phyloP scores from a whole-genome alignment of 495 filamentous ascomycete genomes.

The Penicillium canescens region DNA sequence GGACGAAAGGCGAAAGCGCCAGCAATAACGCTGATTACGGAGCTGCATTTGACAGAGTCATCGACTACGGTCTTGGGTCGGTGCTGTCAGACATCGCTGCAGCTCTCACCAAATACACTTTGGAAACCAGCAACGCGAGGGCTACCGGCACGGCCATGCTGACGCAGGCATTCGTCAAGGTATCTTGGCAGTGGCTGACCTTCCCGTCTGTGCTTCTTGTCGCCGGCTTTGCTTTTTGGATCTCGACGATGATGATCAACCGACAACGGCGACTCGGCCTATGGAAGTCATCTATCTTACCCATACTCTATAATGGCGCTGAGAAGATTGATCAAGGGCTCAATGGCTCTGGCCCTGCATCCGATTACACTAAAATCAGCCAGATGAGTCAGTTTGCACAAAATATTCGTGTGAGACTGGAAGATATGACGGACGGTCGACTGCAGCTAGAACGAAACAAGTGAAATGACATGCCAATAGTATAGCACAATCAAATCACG shows the following conservation, averaged over 20 bases:
- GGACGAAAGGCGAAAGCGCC: too few species aligned
- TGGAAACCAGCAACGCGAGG: not conserved
- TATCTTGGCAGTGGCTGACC: constrained; percentile 21
- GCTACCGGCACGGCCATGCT: not conserved
- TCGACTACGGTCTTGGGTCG: not conserved
- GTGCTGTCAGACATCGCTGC: constrained; percentile 3
- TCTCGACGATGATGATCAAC: not conserved
- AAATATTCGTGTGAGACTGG: not conserved
- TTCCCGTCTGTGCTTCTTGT: constrained; percentile 17
- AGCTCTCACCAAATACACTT: not conserved
- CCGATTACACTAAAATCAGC: not conserved
- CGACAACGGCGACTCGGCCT: constrained; percentile 1
- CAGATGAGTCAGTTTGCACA: not conserved
- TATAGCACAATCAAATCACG: too few species aligned
- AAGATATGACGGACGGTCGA: not conserved
- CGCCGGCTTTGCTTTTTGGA: constrained; percentile 13
- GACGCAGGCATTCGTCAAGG: constrained; percentile 12
- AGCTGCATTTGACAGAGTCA: not conserved
- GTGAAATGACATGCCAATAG: too few species aligned
- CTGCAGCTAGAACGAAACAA: not conserved
- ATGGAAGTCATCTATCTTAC: constrained; percentile 14
- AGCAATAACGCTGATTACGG: not conserved
- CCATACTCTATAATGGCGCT: constrained; percentile 6
- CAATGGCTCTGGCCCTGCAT: not conserved
- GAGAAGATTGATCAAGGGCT: not conserved